phyloP scores from a whole-genome alignment of 73 alveolate genomes.

The Paramecium pentaurelia region DNA sequence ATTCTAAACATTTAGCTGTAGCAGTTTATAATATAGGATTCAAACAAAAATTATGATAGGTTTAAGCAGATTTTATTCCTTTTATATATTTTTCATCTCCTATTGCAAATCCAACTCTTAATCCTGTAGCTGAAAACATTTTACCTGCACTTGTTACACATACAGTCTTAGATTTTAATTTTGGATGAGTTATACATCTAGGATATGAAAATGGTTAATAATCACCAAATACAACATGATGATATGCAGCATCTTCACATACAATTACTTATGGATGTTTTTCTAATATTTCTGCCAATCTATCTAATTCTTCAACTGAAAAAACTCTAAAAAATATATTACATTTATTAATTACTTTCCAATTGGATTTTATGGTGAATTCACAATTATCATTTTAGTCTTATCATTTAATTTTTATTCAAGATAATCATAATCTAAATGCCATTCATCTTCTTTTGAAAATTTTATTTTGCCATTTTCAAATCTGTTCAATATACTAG shows the following conservation, averaged over 20 bases:
- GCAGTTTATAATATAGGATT: slow-evolving; percentile 58
- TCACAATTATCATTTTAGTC: slow-evolving; percentile 76
- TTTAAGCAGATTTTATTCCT: slow-evolving; percentile 61
- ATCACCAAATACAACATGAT: slow-evolving; percentile 74
- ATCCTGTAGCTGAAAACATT: slow-evolving; percentile 84
- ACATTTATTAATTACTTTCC: slow-evolving; percentile 63
- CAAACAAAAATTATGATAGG: slow-evolving; percentile 59
- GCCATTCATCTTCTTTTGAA: slow-evolving; percentile 60
- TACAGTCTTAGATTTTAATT: slow-evolving; percentile 74
- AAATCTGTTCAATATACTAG: slow-evolving; percentile 20
- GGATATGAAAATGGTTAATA: slow-evolving; percentile 60
- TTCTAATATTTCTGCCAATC: slow-evolving; percentile 69
- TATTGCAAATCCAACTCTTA: slow-evolving; percentile 87
- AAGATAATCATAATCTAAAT: slow-evolving; percentile 67
- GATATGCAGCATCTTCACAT: slow-evolving; percentile 88
- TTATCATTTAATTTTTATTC: slow-evolving; percentile 65
- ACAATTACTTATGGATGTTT: slow-evolving; percentile 73
- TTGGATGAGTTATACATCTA: slow-evolving; percentile 67
- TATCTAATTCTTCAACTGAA: slow-evolving; percentile 73
- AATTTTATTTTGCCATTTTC: neutral
- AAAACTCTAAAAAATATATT: slow-evolving; percentile 45
- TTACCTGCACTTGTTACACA: slow-evolving; percentile 85
- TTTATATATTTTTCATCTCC: slow-evolving; percentile 77
- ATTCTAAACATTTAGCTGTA: neutral
- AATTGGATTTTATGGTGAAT: slow-evolving; percentile 87